Evolutionary conservation across 352 stramenopile species (phyloP).

Genomic region (Globisporangium megalacanthum): DNA sequence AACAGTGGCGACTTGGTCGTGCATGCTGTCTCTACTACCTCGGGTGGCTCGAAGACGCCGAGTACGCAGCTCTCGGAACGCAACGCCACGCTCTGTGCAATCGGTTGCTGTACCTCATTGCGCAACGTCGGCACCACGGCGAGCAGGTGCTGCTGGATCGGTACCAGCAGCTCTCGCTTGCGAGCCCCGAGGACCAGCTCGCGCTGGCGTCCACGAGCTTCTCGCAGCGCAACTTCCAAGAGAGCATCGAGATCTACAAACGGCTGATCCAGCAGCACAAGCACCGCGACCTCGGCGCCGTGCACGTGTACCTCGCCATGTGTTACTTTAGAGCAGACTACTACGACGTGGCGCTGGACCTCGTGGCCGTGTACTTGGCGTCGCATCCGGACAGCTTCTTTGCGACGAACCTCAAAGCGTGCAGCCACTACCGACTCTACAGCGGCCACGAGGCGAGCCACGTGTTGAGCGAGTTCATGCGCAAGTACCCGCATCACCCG

Average conservation of each 20-base stretch:
- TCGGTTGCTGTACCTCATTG: conserved; percentile 44
- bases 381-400: conserved; percentile 48
- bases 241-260: conserved; percentile 73
- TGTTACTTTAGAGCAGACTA: conserved; percentile 75
- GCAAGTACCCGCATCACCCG: conserved; percentile 39
- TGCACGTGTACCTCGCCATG: conserved; percentile 71
- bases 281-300: conserved; percentile 18
- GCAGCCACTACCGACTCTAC: conserved; percentile 54
- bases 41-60: conserved; percentile 37
- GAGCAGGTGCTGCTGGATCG: conserved; percentile 87
- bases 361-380: conserved; percentile 53
- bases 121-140: conserved; percentile 30
- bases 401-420: conserved; percentile 66
- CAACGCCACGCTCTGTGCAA: conserved; percentile 41
- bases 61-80: conserved; percentile 41
- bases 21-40: conserved; percentile 56
- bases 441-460: conserved; percentile 48
- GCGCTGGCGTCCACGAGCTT: conserved; percentile 42
- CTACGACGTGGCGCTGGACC: conserved; percentile 61
- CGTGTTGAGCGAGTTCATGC: conserved; percentile 81
- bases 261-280: conserved; percentile 28
- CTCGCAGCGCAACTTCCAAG: conserved; percentile 50
- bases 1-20: conserved; percentile 40
- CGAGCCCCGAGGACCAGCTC: conserved; percentile 29
- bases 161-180: conserved; percentile 36